Evolutionary conservation across 495 filamentous ascomycete genomes (phyloP).

Genomic region (Neurospora sublineolata): DNA sequence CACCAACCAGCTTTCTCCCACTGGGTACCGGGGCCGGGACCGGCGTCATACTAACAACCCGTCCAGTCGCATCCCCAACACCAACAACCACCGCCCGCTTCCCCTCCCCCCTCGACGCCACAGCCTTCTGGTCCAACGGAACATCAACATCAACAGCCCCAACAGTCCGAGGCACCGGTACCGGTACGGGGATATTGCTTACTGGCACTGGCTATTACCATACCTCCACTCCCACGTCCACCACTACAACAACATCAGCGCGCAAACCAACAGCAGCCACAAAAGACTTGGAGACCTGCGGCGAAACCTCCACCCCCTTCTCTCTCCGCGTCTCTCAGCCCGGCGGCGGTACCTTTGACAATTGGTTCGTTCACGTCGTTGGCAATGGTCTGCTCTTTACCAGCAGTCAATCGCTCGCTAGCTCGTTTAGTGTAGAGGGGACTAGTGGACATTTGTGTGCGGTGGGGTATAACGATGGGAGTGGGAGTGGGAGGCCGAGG

Average conservation of each 20-base stretch:
- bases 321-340: constrained; percentile 16
- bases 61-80: not conserved
- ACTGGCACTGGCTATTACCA: constrained; percentile 1
- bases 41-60: not conserved
- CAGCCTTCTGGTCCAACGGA: constrained; percentile 4
- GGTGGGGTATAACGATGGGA: constrained; percentile 3
- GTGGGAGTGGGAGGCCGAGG: not conserved
- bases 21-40: not conserved
- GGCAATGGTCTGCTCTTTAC: constrained; percentile 17
- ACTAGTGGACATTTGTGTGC: constrained; percentile 16
- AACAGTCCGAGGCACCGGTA: not conserved
- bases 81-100: not conserved
- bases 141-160: not conserved
- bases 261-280: constrained; percentile 13
- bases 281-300: constrained; percentile 16
- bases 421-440: constrained; percentile 17
- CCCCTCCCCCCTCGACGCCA: not conserved
- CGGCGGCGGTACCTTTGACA: constrained; percentile 15
- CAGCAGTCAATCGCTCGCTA: not conserved
- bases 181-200: not conserved
- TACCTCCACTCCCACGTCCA: constrained; percentile 19
- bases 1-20: not conserved
- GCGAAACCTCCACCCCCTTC: constrained; percentile 15
- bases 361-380: constrained; percentile 17
- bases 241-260: constrained; percentile 11